phyloP scores from a whole-genome alignment of 1,284 basidiomycete genomes.

The Ganoderma boninense region DNA sequence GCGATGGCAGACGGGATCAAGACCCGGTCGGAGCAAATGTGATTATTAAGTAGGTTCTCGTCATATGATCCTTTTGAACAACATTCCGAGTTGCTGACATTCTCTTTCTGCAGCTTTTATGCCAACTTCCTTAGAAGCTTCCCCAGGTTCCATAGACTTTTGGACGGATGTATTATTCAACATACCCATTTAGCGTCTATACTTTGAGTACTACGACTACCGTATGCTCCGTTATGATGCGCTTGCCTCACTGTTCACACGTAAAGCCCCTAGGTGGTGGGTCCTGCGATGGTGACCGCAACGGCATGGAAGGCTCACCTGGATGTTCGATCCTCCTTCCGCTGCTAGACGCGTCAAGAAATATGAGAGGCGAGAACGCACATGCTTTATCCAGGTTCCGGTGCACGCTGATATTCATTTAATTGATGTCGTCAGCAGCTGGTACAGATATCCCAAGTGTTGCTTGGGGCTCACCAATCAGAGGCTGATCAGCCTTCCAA shows the following conservation, averaged over 20 bases:
- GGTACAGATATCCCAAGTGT: no score
- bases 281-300: conserved; percentile 11
- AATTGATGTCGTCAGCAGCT: no score
- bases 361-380: no score
- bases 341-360: no score
- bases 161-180: neutral
- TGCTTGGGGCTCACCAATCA: conserved; percentile 8
- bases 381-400: no score
- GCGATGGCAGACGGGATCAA: conserved; percentile 70
- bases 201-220: neutral
- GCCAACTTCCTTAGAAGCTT: neutral
- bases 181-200: neutral
- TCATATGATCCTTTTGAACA: neutral
- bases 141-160: neutral
- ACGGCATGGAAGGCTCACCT: neutral
- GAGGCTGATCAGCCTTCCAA: conserved; percentile 20
- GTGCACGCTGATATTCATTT: no score
- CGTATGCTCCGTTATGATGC: neutral
- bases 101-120: neutral
- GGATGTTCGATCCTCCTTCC: no score
- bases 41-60: neutral
- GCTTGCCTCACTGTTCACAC: neutral
- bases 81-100: neutral
- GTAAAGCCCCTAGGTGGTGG: neutral
- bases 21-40: conserved; percentile 52